Evolutionary conservation across 2,329 filamentous ascomycete genomes (phyloP), one percentile per base, ranked within the genome.

Genomic region (Microdochium paspali): DNA sequence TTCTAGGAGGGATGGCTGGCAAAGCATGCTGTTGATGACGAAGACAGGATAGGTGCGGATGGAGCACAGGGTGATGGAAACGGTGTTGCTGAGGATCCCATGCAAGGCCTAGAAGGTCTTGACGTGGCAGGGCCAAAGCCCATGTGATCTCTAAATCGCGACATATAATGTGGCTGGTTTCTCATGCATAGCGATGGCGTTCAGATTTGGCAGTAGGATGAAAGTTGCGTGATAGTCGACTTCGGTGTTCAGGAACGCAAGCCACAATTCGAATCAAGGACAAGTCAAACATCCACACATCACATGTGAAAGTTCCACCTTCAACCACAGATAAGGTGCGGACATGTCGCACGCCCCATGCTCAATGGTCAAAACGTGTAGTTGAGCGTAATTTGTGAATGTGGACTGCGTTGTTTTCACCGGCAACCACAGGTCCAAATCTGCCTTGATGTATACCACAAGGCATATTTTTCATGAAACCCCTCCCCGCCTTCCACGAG

Each of bases 1-100:
- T n/a, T n/a, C n/a, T n/a, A 97, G 91, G 94, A 98, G 72, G 87
- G 87, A 35, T 98, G 93, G 81, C 70, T 97, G 59, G 87, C 90
- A 40, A 86, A 94, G 62, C 80, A 96, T 71, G 88, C 88, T 43
- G 87, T 87, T 47, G 83, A 80, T 52, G 87, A 93, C 53, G 89
- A 93, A 63, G 87, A 93, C 60, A 78, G 77, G 48, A 59, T 79
- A 55, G 81, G 76, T 24, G 70, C 61, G 4, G 80, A 84, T 40
- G 70, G 76, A 7, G 9, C 42, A 25, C 23, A 26, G 23, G 23
- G 10, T 26, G 23, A 21, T 47, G 69, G 70, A 30, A 77, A 77
- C 54, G 71, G 74, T 50, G 73, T 68, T 42, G 76, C 78, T 1
- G 79, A 84, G 57, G 90, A 97, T 68, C 89, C 91, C 3, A 98